Conservation (phyloP, 495 filamentous ascomycete genomes). For the Halenospora varia region DNA sequence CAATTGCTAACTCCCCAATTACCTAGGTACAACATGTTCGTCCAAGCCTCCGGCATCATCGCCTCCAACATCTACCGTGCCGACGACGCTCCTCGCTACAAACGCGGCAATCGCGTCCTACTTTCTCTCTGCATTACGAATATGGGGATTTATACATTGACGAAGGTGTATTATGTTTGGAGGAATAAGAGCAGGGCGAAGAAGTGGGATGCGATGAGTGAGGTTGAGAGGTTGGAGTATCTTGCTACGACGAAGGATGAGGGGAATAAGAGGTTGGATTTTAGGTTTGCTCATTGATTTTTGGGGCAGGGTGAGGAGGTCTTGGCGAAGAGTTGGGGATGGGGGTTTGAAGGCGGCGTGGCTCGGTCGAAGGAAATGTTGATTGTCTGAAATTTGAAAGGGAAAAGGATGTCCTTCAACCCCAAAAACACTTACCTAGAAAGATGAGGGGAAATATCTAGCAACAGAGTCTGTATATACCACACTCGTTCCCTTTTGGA, state of each 20-base stretch:
- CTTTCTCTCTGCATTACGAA: slow-evolving; percentile 24
- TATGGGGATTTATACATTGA: slow-evolving; percentile 28
- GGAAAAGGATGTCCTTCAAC: too few relatives aligned
- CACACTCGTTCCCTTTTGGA: too few relatives aligned
- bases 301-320: too few relatives aligned
- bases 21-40: slow-evolving; percentile 66
- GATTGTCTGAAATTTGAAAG: too few relatives aligned
- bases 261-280: slow-evolving; percentile 44
- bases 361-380: too few relatives aligned
- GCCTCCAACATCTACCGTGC: slow-evolving; percentile 54
- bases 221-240: slow-evolving; percentile 36
- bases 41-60: slow-evolving; percentile 52
- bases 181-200: slow-evolving; percentile 36
- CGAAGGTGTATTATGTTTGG: slow-evolving; percentile 42
- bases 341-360: too few relatives aligned
- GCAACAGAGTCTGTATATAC: too few relatives aligned
- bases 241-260: slow-evolving; percentile 33
- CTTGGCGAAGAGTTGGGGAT: too few relatives aligned
- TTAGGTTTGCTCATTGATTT: slow-evolving; percentile 39
- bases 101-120: slow-evolving; percentile 33
- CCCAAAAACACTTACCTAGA: too few relatives aligned
- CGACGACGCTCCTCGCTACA: slow-evolving; percentile 48
- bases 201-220: slow-evolving; percentile 34
- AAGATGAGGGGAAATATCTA: too few relatives aligned
- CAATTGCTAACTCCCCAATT: too few relatives aligned